phyloP scores from a whole-genome alignment of 352 stramenopile species.

The Phytophthora sp. region DNA sequence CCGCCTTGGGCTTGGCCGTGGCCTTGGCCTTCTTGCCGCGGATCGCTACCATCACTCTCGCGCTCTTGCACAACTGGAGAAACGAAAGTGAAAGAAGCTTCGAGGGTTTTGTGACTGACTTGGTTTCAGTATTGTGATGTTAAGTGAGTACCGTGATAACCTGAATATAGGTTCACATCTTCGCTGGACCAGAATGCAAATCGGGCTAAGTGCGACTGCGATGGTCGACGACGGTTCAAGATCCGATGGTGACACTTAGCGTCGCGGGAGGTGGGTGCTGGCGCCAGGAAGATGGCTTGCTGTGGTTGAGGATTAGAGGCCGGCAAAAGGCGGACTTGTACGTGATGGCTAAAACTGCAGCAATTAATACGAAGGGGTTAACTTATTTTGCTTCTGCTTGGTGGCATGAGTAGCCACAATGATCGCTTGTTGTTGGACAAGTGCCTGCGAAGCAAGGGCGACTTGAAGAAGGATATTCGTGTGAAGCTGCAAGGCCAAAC shows the following conservation, averaged over 20 bases:
- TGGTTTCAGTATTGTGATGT: slow-evolving; percentile 19
- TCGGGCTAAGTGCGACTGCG: slow-evolving; percentile 23
- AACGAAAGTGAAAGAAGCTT: slow-evolving; percentile 21
- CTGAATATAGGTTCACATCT: not conserved
- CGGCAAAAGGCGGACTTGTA: slow-evolving; percentile 1
- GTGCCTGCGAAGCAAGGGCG: slow-evolving; percentile 6
- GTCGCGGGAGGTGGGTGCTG: slow-evolving; percentile 13
- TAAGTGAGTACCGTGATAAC: not conserved
- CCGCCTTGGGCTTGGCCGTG: slow-evolving; percentile 60
- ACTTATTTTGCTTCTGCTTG: not conserved
- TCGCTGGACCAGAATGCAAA: slow-evolving; percentile 12
- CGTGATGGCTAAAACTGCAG: not conserved
- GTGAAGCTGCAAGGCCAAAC: slow-evolving; percentile 2
- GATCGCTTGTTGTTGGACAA: slow-evolving; percentile 19
- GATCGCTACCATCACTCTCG: slow-evolving; percentile 66
- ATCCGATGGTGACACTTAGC: slow-evolving; percentile 15
- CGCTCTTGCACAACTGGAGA: not conserved
- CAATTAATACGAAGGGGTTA: not conserved
- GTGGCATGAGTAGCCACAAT: not conserved
- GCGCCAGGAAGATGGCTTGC: slow-evolving; percentile 4
- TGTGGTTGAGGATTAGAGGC: slow-evolving; percentile 4
- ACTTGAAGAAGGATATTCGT: slow-evolving; percentile 5
- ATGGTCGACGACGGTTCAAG: slow-evolving; percentile 24
- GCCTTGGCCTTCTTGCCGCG: slow-evolving; percentile 77
- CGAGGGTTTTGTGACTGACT: slow-evolving; percentile 9